Conservation (phyloP, 768 basidiomycete genomes). For the Tulasnella sp. region DNA sequence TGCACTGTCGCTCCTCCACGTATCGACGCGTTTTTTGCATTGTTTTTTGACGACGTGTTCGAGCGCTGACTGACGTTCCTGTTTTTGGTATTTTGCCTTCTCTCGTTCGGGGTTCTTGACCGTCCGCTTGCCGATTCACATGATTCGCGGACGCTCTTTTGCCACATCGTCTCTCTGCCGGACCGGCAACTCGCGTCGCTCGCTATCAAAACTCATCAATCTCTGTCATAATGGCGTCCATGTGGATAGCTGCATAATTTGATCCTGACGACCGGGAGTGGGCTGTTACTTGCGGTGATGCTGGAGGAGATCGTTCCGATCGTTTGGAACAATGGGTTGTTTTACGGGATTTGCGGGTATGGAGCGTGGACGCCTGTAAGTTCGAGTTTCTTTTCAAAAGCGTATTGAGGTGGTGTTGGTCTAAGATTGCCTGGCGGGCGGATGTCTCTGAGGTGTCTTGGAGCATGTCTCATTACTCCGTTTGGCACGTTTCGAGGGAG, state of each 20-base stretch:
- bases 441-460: background rate
- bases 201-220: too few species aligned
- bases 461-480: background rate
- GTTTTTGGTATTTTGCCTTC: background rate
- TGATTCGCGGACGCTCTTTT: background rate
- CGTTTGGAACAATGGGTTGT: slow-evolving; percentile 55
- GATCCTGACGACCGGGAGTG: slow-evolving; percentile 71
- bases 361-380: slow-evolving; percentile 79
- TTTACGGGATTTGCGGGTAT: slow-evolving; percentile 63
- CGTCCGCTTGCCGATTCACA: background rate
- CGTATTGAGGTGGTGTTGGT: background rate
- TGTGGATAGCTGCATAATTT: slow-evolving; percentile 52
- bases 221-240: too few species aligned
- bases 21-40: background rate
- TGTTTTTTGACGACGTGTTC: background rate
- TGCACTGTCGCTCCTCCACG: background rate
- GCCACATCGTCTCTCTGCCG: background rate
- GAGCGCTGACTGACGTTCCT: background rate
- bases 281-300: slow-evolving; percentile 77
- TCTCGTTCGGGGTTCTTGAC: background rate
- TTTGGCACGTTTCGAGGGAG: background rate
- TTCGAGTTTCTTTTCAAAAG: slow-evolving; percentile 18
- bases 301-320: slow-evolving; percentile 83
- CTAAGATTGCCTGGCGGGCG: background rate
- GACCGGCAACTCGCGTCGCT: background rate